Conservation (phyloP, 495 filamentous ascomycete species). For the Penicillium argentinense region DNA sequence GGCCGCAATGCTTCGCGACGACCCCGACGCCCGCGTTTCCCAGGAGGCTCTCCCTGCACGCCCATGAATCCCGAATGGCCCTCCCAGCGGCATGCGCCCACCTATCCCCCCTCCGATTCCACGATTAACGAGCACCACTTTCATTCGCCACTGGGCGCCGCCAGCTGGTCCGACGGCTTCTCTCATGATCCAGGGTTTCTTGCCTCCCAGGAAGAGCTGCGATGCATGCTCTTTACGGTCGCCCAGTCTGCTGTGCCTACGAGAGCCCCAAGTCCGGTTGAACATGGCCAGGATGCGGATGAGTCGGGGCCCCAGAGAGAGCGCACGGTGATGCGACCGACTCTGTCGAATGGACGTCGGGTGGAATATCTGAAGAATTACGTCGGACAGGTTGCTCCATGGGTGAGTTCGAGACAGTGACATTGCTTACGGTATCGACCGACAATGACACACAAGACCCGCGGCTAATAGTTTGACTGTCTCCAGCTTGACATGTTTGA, state of each 20-base stretch:
- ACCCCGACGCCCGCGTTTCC: no score
- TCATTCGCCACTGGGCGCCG: conserved; percentile 20
- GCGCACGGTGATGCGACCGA: conserved; percentile 15
- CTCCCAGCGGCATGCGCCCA: conserved; percentile 4
- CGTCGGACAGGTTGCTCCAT: conserved; percentile 44
- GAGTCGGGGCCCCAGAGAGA: conserved; percentile 1
- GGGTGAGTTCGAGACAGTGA: conserved; percentile 20
- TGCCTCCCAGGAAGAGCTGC: conserved; percentile 39
- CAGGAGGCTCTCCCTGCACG: conserved; percentile 2
- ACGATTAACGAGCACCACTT: conserved; percentile 21
- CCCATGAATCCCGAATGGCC: conserved; percentile 7
- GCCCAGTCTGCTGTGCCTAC: conserved; percentile 37
- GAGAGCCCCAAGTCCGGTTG: conserved; percentile 21
- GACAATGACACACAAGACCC: not conserved
- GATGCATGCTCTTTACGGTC: conserved; percentile 36
- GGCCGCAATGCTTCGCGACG: not conserved
- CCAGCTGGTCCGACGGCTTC: conserved; percentile 38
- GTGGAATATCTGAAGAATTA: conserved; percentile 47
- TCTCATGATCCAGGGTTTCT: conserved; percentile 39
- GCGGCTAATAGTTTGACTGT: not conserved
- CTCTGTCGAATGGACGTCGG: conserved; percentile 23
- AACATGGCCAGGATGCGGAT: not conserved
- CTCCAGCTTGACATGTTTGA: conserved; percentile 53
- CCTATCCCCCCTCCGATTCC: conserved; percentile 21
- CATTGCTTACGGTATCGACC: not conserved